Base-by-base conservation (phyloP, 805 yeast species). In the Lachancea sp. region DNA sequence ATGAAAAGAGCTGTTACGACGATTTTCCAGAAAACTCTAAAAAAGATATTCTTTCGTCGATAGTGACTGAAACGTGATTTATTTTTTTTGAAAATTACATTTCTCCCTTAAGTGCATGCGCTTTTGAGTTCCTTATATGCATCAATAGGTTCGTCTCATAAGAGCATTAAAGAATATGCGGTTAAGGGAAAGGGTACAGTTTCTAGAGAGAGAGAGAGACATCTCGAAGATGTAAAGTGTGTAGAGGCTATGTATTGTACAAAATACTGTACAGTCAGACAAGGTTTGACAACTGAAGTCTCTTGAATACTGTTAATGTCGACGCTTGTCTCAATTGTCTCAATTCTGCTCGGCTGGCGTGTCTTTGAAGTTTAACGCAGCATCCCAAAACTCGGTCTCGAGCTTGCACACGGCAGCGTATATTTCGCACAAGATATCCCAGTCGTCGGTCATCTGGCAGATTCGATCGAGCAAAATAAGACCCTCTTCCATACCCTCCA, bases 351-450 rank as follows among this genome's bases (percentile, higher is more conserved):
- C 8, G 8, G 25, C 25, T 8, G 25, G 25, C 25, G 4, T 6
- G 25, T 27, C 32, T 10, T 37, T 16, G 40, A 34, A 39, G 13
- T 29, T 10, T 36, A 44, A 15, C 3, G 47, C 47, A 3, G 47
- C 40, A 20, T 75, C 73, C 95, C 95, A 85, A 58, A 85, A 85
- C 18, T 67, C 71, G 19, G 77, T 70, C 60, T 85, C 95, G 42
- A 85, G 67, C 38, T 63, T 60, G 12, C 81, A 72, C 9, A 81
- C 88, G 25, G 74, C 69, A 15, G 73, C 74, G 58, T 79, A 85
- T 19, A 84, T 78, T 38, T 73, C 73, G 1, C 77, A 72, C 41
- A 84, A 63, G 48, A 71, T 73, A 10, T 74, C 72, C 8, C 79
- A 49, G 39, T 81, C 67, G n/a, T 68, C 67, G 2, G 63, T 60